A percentile compares a stretch with the other conserved stretches of the same genome.
Evolutionary conservation across 371 early-diverging fungal species (phyloP).

Genomic region (Mucor mucedo): DNA sequence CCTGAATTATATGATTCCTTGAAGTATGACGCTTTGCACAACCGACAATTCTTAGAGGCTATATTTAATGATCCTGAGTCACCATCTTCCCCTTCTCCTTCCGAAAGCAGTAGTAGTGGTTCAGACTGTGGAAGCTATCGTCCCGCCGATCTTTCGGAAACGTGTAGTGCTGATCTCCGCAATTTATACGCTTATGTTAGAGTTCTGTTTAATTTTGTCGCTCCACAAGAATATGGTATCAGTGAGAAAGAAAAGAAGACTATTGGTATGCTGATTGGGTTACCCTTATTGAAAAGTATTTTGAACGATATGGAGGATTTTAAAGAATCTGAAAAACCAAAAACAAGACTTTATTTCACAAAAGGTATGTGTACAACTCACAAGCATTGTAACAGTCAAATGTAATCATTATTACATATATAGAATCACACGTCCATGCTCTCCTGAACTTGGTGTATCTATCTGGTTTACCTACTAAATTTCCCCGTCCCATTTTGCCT

Average conservation of each 20-base stretch:
- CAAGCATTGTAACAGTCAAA: background rate
- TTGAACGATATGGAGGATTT: constrained; percentile 74
- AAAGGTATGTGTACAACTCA: constrained; percentile 60
- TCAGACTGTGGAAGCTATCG: background rate
- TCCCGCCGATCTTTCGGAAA: background rate
- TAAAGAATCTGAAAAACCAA: constrained; percentile 60
- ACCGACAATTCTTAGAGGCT: constrained; percentile 83
- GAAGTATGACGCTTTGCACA: constrained; percentile 95
- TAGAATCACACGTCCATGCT: constrained; percentile 90
- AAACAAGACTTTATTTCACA: constrained; percentile 91
- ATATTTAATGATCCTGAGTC: constrained; percentile 58
- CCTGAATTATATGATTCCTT: constrained; percentile 94
- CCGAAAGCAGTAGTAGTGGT: constrained; percentile 16
- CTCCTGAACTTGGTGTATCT: constrained; percentile 89
- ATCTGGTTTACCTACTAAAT: constrained; percentile 80
- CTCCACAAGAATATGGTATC: constrained; percentile 93
- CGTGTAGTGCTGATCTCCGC: constrained; percentile 42
- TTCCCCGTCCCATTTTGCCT: constrained; percentile 67
- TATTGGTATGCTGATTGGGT: constrained; percentile 83
- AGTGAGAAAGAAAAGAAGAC: constrained; percentile 79
- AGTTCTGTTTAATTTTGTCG: constrained; percentile 89
- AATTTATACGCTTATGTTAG: constrained; percentile 83
- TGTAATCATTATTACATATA: background rate
- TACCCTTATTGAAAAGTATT: constrained; percentile 78
- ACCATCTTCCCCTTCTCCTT: background rate